These are phyloP conservation scores for Penicillium oxalicum DNA, from an alignment of 2,329 filamentous ascomycete genomes.

Conservation along the genomic window DNA sequence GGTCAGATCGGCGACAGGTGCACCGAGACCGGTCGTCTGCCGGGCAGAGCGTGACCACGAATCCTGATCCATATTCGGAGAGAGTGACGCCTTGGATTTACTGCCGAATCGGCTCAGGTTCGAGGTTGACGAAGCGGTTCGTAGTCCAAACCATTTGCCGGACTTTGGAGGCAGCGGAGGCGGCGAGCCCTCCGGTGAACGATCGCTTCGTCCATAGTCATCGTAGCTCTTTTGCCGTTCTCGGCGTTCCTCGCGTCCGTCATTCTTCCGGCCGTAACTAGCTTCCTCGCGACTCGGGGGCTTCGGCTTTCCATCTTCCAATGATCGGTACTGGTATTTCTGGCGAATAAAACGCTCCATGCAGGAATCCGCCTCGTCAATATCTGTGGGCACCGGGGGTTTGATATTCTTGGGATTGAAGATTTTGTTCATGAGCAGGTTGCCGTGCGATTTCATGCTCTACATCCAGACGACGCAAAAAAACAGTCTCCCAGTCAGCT, in stretches of 20 bases:
- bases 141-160: constrained; percentile 56
- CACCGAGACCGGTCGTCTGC: constrained; percentile 54
- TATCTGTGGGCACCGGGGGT: constrained; percentile 79
- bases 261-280: constrained; percentile 43
- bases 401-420: constrained; percentile 83
- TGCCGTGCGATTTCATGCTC: constrained; percentile 94
- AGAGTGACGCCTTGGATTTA: constrained; percentile 43
- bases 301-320: constrained; percentile 43
- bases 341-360: constrained; percentile 94
- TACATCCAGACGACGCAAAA: constrained; percentile 38
- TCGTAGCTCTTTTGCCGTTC: constrained; percentile 4
- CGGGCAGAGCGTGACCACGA: constrained; percentile 24
- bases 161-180: constrained; percentile 56
- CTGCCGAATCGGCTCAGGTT: constrained; percentile 54
- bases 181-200: constrained; percentile 50
- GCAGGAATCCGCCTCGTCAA: constrained; percentile 84
- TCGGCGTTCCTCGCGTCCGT: constrained; percentile 3
- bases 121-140: constrained; percentile 65
- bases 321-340: constrained; percentile 72
- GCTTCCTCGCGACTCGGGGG: constrained; percentile 50
- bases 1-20: constrained; percentile 51
- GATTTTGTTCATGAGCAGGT: constrained; percentile 73
- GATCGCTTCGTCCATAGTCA: neutral
- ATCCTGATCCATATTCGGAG: constrained; percentile 22
- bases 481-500: constrained; percentile 59